phyloP scores from a whole-genome alignment of 2,329 filamentous ascomycete species.

The Aspergillus bombycis region DNA sequence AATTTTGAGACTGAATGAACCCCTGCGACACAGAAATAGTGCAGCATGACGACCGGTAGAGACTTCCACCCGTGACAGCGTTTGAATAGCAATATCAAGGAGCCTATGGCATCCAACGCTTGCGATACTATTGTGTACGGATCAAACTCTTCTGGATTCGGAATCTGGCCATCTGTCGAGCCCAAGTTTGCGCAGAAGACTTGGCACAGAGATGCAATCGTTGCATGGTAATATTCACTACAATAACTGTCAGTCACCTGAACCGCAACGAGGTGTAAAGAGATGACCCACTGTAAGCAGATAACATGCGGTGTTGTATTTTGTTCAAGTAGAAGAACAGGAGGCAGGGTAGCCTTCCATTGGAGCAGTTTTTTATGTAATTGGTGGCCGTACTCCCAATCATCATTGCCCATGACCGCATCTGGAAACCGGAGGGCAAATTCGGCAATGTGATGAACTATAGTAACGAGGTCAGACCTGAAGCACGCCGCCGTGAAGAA shows the following conservation, averaged over 20 bases:
- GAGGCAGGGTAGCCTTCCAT: constrained; percentile 19
- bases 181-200: constrained; percentile 16
- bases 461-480: constrained; percentile 17
- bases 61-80: constrained; percentile 27
- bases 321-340: constrained; percentile 12
- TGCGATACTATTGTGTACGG: constrained; percentile 13
- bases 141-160: constrained; percentile 8
- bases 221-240: constrained; percentile 26
- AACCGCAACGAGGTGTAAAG: not conserved
- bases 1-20: constrained; percentile 24
- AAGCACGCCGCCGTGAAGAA: constrained; percentile 16
- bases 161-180: not conserved
- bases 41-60: constrained; percentile 28
- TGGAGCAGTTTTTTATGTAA: constrained; percentile 14
- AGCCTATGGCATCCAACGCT: constrained; percentile 23
- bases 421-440: constrained; percentile 18
- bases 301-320: constrained; percentile 24
- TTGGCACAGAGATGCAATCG: constrained; percentile 20
- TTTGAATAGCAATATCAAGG: constrained; percentile 25
- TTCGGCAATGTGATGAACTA: constrained; percentile 20
- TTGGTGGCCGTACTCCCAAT: constrained; percentile 21
- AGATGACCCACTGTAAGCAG: constrained; percentile 22
- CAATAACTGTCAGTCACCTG: not conserved
- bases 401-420: constrained; percentile 1
- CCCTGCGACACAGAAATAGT: constrained; percentile 28